Evolutionary conservation across 305 asterid species (phyloP).

Genomic region (Fraxinus sp.): DNA sequence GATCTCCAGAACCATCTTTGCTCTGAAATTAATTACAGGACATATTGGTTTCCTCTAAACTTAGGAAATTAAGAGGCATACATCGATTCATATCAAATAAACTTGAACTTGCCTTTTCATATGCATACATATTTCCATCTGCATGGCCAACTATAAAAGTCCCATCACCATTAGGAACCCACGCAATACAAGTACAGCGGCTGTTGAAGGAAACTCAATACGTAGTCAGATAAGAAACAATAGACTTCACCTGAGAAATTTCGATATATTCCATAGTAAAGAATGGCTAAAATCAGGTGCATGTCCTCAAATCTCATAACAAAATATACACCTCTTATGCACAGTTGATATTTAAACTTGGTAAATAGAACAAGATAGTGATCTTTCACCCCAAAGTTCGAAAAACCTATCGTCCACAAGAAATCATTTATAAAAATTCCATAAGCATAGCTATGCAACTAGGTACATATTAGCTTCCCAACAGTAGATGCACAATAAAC

Average conservation of each 20-base stretch:
- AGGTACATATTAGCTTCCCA: constrained; percentile 2
- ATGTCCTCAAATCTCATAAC: not conserved
- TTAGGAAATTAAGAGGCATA: not conserved
- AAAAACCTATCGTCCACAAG: not conserved
- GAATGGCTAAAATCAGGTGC: not conserved
- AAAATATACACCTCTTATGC: not conserved
- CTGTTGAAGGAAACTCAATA: constrained; percentile 36
- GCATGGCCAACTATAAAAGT: constrained; percentile 48
- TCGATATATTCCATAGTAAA: not conserved
- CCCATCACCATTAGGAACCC: constrained; percentile 60
- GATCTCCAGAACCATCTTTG: constrained; percentile 96
- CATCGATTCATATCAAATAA: constrained; percentile 6
- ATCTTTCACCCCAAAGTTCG: not conserved
- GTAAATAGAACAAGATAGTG: not conserved
- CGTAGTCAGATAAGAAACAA: constrained; percentile 11
- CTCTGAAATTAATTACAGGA: constrained; percentile 46
- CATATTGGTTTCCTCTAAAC: constrained; percentile 6
- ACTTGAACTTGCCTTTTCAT: constrained; percentile 47
- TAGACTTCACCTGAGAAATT: not conserved
- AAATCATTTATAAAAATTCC: not conserved
- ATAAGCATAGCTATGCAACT: not conserved
- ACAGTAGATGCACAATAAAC: not conserved
- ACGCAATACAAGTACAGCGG: constrained; percentile 49
- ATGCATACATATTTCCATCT: constrained; percentile 53
- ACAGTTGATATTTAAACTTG: not conserved